Percentiles rank a stretch among this genome's conserved stretches.
These are phyloP conservation scores for Pontederia paniculata DNA, from an alignment of 176 grass and related monocot genomes.

Conservation along the genomic window DNA sequence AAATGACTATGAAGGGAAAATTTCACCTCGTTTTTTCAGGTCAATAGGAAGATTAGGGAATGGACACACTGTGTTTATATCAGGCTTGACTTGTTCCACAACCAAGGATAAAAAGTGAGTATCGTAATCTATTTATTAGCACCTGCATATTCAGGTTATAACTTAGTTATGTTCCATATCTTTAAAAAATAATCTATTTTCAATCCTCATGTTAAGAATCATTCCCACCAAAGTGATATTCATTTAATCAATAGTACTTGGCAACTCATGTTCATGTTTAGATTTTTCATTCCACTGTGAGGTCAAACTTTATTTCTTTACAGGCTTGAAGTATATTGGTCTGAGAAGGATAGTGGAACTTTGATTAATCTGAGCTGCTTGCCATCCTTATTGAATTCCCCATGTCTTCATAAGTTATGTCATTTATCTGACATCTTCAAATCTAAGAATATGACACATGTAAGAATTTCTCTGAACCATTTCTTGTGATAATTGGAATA, in stretches of 20 bases:
- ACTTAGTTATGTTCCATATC: neutral
- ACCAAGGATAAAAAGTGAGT: constrained; percentile 52
- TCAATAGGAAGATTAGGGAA: constrained; percentile 68
- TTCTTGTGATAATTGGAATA: constrained; percentile 4
- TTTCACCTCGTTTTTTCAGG: constrained; percentile 33
- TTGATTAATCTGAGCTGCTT: constrained; percentile 79
- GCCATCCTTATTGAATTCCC: constrained; percentile 73
- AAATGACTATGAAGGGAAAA: constrained; percentile 17
- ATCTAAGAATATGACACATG: constrained; percentile 51
- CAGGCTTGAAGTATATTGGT: constrained; percentile 73
- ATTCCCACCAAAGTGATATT: neutral
- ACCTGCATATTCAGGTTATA: neutral
- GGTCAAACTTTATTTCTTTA: constrained; percentile 16
- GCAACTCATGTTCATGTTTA: neutral
- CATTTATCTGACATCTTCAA: constrained; percentile 54
- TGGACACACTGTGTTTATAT: constrained; percentile 82
- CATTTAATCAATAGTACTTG: neutral
- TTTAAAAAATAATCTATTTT: neutral
- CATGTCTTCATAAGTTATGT: constrained; percentile 76
- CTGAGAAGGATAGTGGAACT: constrained; percentile 58
- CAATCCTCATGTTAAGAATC: neutral
- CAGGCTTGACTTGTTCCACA: constrained; percentile 53
- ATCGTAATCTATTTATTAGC: constrained; percentile 18
- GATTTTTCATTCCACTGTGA: neutral
- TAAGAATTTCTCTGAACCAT: constrained; percentile 14